A percentile compares a stretch with the other conserved stretches of the same genome.
phyloP scores from a whole-genome alignment of 345 rosid genomes.

The Heritiera littoralis region DNA sequence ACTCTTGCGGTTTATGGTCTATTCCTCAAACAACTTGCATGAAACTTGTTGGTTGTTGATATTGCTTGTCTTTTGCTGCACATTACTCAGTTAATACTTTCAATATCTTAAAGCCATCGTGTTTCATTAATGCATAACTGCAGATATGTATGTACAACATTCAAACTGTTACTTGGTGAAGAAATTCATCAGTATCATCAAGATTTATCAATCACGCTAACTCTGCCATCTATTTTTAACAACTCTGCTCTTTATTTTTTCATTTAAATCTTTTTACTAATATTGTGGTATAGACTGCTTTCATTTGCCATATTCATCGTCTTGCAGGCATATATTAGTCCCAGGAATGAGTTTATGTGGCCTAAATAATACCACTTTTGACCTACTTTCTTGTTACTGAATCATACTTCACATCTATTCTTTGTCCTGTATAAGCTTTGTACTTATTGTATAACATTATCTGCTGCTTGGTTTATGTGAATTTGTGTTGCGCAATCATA shows the following conservation, averaged over 20 bases:
- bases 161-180: not conserved
- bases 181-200: not conserved
- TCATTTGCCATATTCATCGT: not conserved
- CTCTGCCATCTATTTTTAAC: not conserved
- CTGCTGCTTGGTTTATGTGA: constrained; percentile 12
- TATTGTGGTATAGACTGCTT: not conserved
- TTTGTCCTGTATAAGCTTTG: not conserved
- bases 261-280: not conserved
- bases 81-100: not conserved
- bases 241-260: not conserved
- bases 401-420: constrained; percentile 6
- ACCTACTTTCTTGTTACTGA: not conserved
- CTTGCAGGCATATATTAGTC: not conserved
- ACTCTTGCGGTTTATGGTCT: constrained; percentile 4
- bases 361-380: not conserved
- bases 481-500: not conserved
- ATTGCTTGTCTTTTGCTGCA: not conserved
- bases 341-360: not conserved
- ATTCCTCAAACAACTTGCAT: not conserved
- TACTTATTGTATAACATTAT: not conserved
- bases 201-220: not conserved
- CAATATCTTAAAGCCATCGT: not conserved
- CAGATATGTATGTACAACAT: not conserved
- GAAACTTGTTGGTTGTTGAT: not conserved
- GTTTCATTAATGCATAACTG: not conserved